Percentiles rank a stretch among this genome's conserved stretches.
phyloP scores from a whole-genome alignment of 2,329 filamentous ascomycete species.

The Bipolaris sorokiniana region DNA sequence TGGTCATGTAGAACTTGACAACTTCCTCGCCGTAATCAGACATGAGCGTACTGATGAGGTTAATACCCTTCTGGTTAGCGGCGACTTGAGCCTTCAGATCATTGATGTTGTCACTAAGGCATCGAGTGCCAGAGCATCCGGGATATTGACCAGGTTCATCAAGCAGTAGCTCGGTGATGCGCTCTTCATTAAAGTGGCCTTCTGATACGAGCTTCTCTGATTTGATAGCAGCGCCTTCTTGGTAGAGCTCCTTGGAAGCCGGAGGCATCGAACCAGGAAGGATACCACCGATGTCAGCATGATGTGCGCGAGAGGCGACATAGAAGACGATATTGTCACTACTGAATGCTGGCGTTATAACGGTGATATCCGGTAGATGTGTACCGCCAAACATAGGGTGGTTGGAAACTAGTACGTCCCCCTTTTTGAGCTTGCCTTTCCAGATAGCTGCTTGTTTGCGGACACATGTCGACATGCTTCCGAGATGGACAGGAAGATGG shows the following conservation, averaged over 20 bases:
- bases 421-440: slow-evolving; percentile 76
- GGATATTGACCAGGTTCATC: slow-evolving; percentile 75
- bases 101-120: slow-evolving; percentile 81
- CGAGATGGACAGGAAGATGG: slow-evolving; percentile 80
- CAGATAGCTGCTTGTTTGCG: slow-evolving; percentile 79
- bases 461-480: slow-evolving; percentile 85
- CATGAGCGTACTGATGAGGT: slow-evolving; percentile 75
- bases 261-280: slow-evolving; percentile 84
- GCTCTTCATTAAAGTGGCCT: slow-evolving; percentile 78
- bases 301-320: slow-evolving; percentile 79
- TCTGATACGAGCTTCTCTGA: slow-evolving; percentile 73
- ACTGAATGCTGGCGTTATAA: slow-evolving; percentile 79
- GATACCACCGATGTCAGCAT: slow-evolving; percentile 85
- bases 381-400: slow-evolving; percentile 86
- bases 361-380: slow-evolving; percentile 82
- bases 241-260: slow-evolving; percentile 66
- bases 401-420: slow-evolving; percentile 83
- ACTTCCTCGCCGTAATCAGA: slow-evolving; percentile 77
- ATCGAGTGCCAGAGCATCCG: slow-evolving; percentile 79
- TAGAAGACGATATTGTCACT: slow-evolving; percentile 80
- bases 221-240: slow-evolving; percentile 64
- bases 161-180: slow-evolving; percentile 74
- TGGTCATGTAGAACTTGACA: slow-evolving; percentile 83
- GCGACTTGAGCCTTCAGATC: slow-evolving; percentile 87
- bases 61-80: slow-evolving; percentile 85